Evolutionary conservation across 768 basidiomycete genomes (phyloP), one percentile per base, ranked within the genome.

Genomic region (Suillus ampliporus): DNA sequence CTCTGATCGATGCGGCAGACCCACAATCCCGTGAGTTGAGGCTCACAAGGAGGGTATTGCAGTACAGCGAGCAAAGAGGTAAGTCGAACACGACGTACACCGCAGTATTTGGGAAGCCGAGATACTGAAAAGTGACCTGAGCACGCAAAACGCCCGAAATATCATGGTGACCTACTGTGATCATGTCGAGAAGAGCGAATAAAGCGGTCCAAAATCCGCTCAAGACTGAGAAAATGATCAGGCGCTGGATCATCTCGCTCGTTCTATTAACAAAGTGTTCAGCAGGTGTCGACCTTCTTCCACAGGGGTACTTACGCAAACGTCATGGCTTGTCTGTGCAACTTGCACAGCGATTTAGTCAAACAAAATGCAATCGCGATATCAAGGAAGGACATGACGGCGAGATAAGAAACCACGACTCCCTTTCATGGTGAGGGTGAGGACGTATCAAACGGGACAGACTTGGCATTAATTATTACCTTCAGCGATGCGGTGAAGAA

Each of bases 1-100:
- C 23, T 13, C 2, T 56, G 23, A 56, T 19, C 54, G 54, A 56
- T 28, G 10, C 17, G 17, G 8, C 38, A 19, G 10, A 26, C 26
- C 38, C 38, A 7, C 37, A 19, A 26, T 57, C 38, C 11, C 76
- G 67, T 7, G 74, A 69, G 47, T 77, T 77, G 58, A 77, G 52
- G 58, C 71, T 78, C 17, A 67, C 69, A 56, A 77, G 71, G 21
- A 78, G 64, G 19, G 72, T 74, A 51, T 72, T 77, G 52, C 76
- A 70, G 48, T 79, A 78, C 17, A 76, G 64, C 35, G 73, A 68
- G 51, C 75, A 73, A 26, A 77, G 65, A 6, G 77, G 72, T 21
- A 72, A 73, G 56, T 72, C 77, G 43, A 76, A 19, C 6, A 68
- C 70, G 17, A 59, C 64, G 56, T 68, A 65, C 53, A 70, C 63